Evolutionary conservation across 768 basidiomycete species (phyloP).

Genomic region (Kwoniella europaea): DNA sequence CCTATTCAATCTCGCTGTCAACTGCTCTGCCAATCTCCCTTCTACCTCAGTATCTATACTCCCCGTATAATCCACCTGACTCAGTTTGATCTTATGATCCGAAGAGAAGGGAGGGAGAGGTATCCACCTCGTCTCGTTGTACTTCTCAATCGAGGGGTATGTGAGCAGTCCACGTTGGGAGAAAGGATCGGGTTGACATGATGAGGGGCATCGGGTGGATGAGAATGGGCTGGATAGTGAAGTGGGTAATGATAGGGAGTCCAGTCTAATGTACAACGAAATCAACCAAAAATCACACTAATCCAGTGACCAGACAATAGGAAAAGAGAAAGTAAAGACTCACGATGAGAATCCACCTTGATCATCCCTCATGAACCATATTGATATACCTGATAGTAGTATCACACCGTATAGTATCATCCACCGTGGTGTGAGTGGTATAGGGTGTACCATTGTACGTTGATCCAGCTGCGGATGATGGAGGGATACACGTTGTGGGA

Average conservation of each 20-base stretch:
- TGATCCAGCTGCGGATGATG: background rate
- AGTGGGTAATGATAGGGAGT: background rate
- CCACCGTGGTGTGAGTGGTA: slow-evolving; percentile 1
- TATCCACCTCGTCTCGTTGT: slow-evolving; percentile 36
- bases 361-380: background rate
- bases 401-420: background rate
- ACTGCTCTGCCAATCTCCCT: background rate
- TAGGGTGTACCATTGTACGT: background rate
- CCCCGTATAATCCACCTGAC: slow-evolving; percentile 1
- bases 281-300: too few species aligned
- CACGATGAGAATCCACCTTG: background rate
- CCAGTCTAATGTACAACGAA: too few species aligned
- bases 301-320: too few species aligned
- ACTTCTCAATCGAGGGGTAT: slow-evolving; percentile 15
- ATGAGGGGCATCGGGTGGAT: background rate
- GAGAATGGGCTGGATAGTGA: background rate
- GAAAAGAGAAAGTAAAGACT: background rate
- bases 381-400: background rate
- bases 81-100: background rate
- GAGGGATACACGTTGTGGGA: background rate
- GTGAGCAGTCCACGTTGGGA: slow-evolving; percentile 33
- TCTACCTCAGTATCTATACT: background rate
- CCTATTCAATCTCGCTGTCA: slow-evolving; percentile 13
- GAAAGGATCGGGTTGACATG: slow-evolving; percentile 32
- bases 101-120: slow-evolving; percentile 19